Evolutionary conservation across 305 asterid genomes (phyloP), one percentile per base, ranked within the genome.

Genomic region (Fraxinus platypoda): DNA sequence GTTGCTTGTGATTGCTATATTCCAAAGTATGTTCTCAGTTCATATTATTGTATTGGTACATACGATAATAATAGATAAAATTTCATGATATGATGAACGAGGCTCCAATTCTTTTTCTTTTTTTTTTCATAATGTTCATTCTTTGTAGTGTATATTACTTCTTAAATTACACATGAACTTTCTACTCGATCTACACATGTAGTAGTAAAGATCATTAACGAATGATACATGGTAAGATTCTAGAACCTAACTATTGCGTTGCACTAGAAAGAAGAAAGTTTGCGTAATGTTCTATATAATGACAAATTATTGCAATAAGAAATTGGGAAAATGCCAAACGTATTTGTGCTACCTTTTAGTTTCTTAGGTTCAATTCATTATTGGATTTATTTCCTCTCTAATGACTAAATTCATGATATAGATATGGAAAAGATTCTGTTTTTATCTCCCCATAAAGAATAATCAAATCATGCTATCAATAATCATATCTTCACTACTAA

Each of bases 291-390:
- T 11, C 1, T 13, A 12, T 46, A 46, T 43, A 43, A 43, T 43
- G n/a, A 46, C 54, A 46, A 17, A 54, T 54, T 54, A 54, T 54
- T 15, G 66, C 66, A 54, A 54, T 64, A 79, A 66, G 26, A 79
- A 64, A 46, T 80, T 23, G 54, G n/a, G 5, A 76, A 83, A 75
- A 13, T 83, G 84, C 62, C 19, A 54, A 64, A 76, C 17, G 77
- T 37, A 62, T 80, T 76, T 80, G 77, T 57, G 68, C 46, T 64
- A 46, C 26, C 66, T 78, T 77, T 78, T 77, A 57, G 66, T 64
- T 46, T 76, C 19, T 84, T 8, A 84, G 43, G 80, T 81, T 77
- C 46, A 80, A 81, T 70, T 78, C 59, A 66, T 73, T 57, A 57
- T 76, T 84, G 81, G 73, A 75, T 64, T 31, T 59, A 80, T 75